phyloP scores from a whole-genome alignment of 2,329 filamentous ascomycete genomes.

The Aspergillus caelatus region DNA sequence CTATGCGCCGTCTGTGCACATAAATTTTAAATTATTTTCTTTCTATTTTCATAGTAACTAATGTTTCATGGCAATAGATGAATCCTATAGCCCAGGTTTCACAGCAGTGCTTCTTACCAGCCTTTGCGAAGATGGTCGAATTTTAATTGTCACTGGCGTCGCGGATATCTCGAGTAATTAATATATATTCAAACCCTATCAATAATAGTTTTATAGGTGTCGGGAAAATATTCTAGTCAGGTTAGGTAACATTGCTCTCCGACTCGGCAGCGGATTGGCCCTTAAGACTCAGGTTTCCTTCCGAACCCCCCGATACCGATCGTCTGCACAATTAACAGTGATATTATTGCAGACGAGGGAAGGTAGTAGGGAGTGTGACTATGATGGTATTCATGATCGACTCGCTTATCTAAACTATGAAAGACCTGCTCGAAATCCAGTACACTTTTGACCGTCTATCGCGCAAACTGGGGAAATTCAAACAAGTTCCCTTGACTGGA shows the following conservation, averaged over 20 bases:
- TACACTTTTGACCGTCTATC: slow-evolving; percentile 12
- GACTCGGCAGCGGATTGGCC: not conserved
- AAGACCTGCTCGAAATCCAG: not conserved
- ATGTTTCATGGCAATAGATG: not conserved
- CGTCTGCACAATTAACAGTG: not conserved
- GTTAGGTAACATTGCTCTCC: not conserved
- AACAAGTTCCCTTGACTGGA: not conserved
- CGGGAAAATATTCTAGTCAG: not conserved
- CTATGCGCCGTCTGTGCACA: not conserved
- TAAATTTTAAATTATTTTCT: not conserved
- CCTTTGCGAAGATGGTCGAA: slow-evolving; percentile 5
- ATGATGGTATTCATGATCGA: not conserved
- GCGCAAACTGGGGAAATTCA: slow-evolving; percentile 5
- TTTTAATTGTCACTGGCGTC: slow-evolving; percentile 5
- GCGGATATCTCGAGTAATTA: not conserved
- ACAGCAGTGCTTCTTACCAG: not conserved
- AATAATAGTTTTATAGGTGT: not conserved
- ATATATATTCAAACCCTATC: not conserved
- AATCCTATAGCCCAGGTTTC: not conserved
- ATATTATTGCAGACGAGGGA: not conserved
- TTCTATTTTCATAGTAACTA: not conserved
- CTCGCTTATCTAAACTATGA: not conserved
- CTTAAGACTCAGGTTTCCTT: not conserved
- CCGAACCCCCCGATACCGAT: not conserved
- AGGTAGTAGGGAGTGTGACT: not conserved